Conservation (phyloP, 257 asterid species). For the Thymus mandschuricus region DNA sequence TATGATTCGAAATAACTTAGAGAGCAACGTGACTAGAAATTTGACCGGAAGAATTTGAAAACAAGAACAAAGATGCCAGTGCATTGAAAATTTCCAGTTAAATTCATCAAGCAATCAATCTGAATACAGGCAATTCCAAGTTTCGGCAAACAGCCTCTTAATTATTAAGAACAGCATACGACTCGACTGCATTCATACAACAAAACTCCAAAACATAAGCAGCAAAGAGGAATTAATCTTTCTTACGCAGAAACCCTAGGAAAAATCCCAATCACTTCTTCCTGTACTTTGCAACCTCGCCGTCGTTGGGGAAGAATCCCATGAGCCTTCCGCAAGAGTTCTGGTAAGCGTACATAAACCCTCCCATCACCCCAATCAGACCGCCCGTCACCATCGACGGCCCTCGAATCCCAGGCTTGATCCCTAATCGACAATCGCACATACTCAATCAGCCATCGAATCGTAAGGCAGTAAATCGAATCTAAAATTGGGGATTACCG, state of each 20-base stretch:
- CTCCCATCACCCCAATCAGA: conserved; percentile 90
- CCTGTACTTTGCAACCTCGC: conserved; percentile 92
- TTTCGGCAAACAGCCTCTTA: conserved; percentile 29
- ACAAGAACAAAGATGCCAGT: background rate
- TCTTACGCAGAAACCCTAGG: conserved; percentile 36
- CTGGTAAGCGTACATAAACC: conserved; percentile 97
- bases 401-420: conserved; percentile 91
- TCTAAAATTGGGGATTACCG: conserved; percentile 44
- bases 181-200: conserved; percentile 23
- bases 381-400: conserved; percentile 99
- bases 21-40: background rate
- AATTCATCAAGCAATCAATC: conserved; percentile 32
- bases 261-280: conserved; percentile 43
- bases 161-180: conserved; percentile 35
- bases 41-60: background rate
- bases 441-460: background rate
- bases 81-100: background rate
- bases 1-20: background rate
- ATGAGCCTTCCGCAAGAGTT: conserved; percentile 96
- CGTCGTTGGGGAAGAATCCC: conserved; percentile 97
- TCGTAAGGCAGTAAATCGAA: background rate
- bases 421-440: conserved; percentile 48
- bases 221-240: conserved; percentile 5
- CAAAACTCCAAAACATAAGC: conserved; percentile 15
- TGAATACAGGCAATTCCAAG: conserved; percentile 18